These are phyloP conservation scores for Fraxinus pennsylvanica DNA, from an alignment of 257 asterid species.

Conservation along the genomic window DNA sequence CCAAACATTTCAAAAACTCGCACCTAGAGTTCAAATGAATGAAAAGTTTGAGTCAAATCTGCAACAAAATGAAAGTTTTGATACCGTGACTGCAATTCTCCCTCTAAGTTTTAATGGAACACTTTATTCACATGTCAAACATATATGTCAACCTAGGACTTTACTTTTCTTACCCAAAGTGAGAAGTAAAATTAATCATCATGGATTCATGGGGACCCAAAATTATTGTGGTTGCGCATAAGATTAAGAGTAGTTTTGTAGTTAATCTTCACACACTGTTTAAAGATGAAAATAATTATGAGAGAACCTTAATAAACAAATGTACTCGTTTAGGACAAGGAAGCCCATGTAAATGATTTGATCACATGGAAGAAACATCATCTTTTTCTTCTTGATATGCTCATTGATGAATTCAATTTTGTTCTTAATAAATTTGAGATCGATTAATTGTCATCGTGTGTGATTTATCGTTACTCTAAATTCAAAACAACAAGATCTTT, in stretches of 20 bases:
- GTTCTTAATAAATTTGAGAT: not conserved
- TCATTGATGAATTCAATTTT: not conserved
- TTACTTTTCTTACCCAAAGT: not conserved
- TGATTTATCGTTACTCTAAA: no score
- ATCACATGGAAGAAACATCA: conserved; percentile 24
- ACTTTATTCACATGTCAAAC: not conserved
- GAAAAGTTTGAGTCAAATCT: no score
- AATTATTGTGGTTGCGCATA: not conserved
- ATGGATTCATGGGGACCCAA: not conserved
- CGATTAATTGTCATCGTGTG: not conserved
- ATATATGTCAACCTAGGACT: not conserved
- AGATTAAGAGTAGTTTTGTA: not conserved
- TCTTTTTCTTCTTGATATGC: conserved; percentile 2
- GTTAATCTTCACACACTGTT: not conserved
- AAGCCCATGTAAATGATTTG: conserved; percentile 30
- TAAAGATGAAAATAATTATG: not conserved
- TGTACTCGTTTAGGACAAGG: conserved; percentile 13
- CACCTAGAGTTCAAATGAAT: no score
- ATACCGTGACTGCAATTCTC: no score
- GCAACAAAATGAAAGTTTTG: no score
- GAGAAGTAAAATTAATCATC: not conserved
- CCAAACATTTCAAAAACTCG: no score
- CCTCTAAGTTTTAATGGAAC: no score
- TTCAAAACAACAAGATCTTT: no score
- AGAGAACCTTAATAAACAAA: conserved; percentile 13